Evolutionary conservation across 1,284 basidiomycete species (phyloP), one percentile per base, ranked within the genome.

Genomic region (Apiotrichum domesticum): DNA sequence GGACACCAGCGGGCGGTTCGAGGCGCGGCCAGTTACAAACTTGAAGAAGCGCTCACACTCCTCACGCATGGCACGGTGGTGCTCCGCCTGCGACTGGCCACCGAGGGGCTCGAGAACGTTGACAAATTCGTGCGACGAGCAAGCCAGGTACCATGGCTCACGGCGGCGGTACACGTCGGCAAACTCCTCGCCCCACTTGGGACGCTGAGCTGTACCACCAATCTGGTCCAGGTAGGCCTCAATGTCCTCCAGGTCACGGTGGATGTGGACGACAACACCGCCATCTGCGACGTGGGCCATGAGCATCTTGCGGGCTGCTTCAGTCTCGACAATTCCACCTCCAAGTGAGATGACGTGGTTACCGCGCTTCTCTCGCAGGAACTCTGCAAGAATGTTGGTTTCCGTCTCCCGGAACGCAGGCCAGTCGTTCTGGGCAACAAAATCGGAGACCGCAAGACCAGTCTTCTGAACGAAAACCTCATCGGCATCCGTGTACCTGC

Each of bases 321-420:
- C 81, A 0, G 86, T 89, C 78, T 98, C 96, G 45, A 98, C 90
- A 52, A 98, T 86, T 0, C 95, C 87, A 4, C 96, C 96, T 10
- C 96, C 95, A n/a, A 98, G 85, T 59, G 88, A 90, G 68, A 96
- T 83, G 52, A 96, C 81, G 71, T 90, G 84, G 3, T 84, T 83
- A 29, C 81, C 81, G 2, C 79, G 69, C 62, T 85, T 80, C 21
- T 81, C 78, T 33, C 76, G 70, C 13, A 92, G 78, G 35, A 93
- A 79, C 32, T 85, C 81, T 21, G 81, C 74, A 5, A 93, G 79
- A 40, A 84, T 77, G 37, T 79, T 78, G 0, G 80, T 79, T 71
- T 88, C 86, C 1, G 80, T 81, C 29, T 74, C 74, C 32, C 90
- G 84, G 81, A 93, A 93, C 4, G 83, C 84, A 0, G 83, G 78